Evolutionary conservation across 2,329 filamentous ascomycete species (phyloP), one percentile per base, ranked within the genome.

Genomic region (Beauveria asiatica): DNA sequence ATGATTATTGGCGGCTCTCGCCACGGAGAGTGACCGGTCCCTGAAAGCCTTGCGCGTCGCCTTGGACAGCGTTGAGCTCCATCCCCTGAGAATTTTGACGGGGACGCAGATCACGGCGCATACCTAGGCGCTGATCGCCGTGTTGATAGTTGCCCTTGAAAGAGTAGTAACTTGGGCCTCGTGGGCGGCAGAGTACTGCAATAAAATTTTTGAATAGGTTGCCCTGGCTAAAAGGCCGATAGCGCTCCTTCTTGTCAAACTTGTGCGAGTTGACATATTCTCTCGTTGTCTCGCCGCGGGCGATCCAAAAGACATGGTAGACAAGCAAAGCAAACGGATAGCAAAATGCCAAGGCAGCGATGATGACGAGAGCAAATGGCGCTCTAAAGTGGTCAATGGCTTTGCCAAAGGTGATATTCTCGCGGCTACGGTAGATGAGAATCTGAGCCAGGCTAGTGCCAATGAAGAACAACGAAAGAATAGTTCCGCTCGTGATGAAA

Each of bases 231-330:
- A 96, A 99, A 1, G 94, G 91, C 48, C 92, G 82, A 73, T 96
- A 95, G 13, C 94, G 85, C 71, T 99, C 93, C 67, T 88, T 88
- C 75, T 94, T 95, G 64, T 88, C 78, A 71, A 99, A 97, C 73
- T 97, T 97, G 74, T 96, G 91, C 5, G 89, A 92, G 74, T 96
- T 96, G 65, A 99, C 84, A 72, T 96, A 97, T 74, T 99, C 94
- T 66, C 94, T 83, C 1, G 94, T 99, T 0, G 93, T 99, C 77
- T 99, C 93, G 53, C 93, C 94, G 37, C 93, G 83, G 7, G 85
- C 88, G 76, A 95, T 91, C 48, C 99, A 80, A 76, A 96, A 97
- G 51, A 97, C 71, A 74, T 99, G 94, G 72, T 99, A 99, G 23
- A 83, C 83, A 78, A 86, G 90, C 6, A 99, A 78, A 48, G 91